Percentiles rank a stretch among this genome's conserved stretches.
Evolutionary conservation across 495 filamentous ascomycete species (phyloP).

Genomic region (Physcia stellaris): DNA sequence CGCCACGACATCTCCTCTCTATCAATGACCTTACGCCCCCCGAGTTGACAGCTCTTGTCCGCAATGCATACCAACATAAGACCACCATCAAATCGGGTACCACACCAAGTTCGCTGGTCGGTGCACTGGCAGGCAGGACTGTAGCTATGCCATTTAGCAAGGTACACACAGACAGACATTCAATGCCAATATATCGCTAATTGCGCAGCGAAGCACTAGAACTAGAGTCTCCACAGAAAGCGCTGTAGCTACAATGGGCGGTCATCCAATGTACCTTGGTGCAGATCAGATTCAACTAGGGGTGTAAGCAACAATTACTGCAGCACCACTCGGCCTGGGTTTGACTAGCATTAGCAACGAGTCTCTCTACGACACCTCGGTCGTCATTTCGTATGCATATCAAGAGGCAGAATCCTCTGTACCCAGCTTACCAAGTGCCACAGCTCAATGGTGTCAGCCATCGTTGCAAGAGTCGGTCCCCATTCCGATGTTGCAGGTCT

Average conservation of each 20-base stretch:
- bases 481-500: slow-evolving; percentile 71
- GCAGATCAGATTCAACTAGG: slow-evolving; percentile 93
- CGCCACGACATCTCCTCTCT: slow-evolving; percentile 74
- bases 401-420: no score
- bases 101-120: slow-evolving; percentile 41
- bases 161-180: no score
- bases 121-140: slow-evolving; percentile 55
- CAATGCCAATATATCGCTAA: no score
- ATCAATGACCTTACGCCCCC: slow-evolving; percentile 69
- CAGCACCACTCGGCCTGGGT: slow-evolving; percentile 20
- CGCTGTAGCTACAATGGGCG: slow-evolving; percentile 68
- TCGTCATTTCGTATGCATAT: slow-evolving; percentile 82
- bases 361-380: slow-evolving; percentile 73
- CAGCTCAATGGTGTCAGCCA: slow-evolving; percentile 82
- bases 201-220: slow-evolving; percentile 74
- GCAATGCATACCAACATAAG: slow-evolving; percentile 67
- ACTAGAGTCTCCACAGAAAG: slow-evolving; percentile 88
- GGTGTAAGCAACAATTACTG: no score
- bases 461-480: slow-evolving; percentile 76
- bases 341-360: slow-evolving; percentile 67
- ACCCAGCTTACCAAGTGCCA: no score
- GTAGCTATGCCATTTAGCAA: slow-evolving; percentile 95
- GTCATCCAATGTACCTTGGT: slow-evolving; percentile 90
- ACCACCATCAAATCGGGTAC: slow-evolving; percentile 58
- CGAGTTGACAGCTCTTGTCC: slow-evolving; percentile 70